A percentile compares a stretch with the other conserved stretches of the same genome.
phyloP scores from a whole-genome alignment of 306 rosid genomes.

The Aeschynomene evenia region DNA sequence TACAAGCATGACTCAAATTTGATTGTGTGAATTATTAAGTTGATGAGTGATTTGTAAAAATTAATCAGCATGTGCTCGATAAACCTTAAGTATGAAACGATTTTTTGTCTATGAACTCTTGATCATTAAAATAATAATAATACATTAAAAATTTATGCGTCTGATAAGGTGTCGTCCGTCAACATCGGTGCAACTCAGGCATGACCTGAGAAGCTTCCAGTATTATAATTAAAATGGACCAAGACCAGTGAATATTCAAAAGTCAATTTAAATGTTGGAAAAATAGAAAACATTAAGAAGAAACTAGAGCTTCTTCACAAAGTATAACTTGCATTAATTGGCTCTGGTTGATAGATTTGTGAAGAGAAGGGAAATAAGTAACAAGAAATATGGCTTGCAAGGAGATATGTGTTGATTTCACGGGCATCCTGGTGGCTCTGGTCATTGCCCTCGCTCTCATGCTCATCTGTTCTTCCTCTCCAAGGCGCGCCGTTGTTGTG shows the following conservation, averaged over 20 bases:
- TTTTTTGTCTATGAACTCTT: too few species aligned
- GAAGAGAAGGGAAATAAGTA: neutral
- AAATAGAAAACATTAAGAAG: neutral
- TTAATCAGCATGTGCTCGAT: too few species aligned
- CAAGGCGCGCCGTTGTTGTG: slow-evolving; percentile 40
- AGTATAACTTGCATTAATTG: neutral
- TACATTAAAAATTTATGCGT: too few species aligned
- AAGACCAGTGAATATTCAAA: neutral
- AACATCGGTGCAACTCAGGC: neutral
- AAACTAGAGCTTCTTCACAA: neutral
- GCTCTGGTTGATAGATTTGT: neutral
- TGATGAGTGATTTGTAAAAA: too few species aligned
- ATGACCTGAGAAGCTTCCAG: neutral
- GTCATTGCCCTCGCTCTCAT: slow-evolving; percentile 34
- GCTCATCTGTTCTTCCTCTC: slow-evolving; percentile 12
- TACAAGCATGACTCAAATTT: too few species aligned
- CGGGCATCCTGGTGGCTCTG: slow-evolving; percentile 31
- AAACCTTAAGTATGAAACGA: too few species aligned
- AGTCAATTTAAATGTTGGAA: neutral
- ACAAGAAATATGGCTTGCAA: slow-evolving; percentile 16
- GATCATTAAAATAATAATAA: neutral
- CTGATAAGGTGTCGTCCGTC: neutral
- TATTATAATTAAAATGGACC: slow-evolving; percentile 17
- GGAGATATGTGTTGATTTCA: slow-evolving; percentile 19
- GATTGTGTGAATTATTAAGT: too few species aligned